Evolutionary conservation across 306 rosid genomes (phyloP).

Genomic region (Quercus cerris): DNA sequence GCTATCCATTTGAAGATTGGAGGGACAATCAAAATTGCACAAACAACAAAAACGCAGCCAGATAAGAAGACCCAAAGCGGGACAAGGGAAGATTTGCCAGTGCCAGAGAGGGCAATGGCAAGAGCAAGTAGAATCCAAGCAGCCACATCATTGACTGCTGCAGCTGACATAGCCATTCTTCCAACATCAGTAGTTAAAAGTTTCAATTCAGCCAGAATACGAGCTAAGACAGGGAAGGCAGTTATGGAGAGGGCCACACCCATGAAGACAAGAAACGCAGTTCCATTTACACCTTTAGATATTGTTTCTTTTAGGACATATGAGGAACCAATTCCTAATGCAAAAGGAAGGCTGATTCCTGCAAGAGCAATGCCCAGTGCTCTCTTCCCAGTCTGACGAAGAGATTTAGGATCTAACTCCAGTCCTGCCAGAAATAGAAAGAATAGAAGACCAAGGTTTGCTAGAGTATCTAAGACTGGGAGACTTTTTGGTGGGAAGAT

Average conservation of each 20-base stretch:
- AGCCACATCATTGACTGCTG: conserved; percentile 85
- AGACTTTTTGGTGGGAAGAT: conserved; percentile 78
- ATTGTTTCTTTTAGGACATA: conserved; percentile 54
- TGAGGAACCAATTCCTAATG: conserved; percentile 76
- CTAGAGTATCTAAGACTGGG: conserved; percentile 79
- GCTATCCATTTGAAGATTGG: conserved; percentile 68
- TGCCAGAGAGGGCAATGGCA: conserved; percentile 74
- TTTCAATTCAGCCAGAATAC: conserved; percentile 84
- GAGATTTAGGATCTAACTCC: conserved; percentile 64
- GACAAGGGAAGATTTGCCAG: conserved; percentile 51
- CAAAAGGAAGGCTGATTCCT: conserved; percentile 79
- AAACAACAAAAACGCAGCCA: conserved; percentile 56
- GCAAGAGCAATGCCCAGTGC: conserved; percentile 69
- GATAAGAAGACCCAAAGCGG: conserved; percentile 73
- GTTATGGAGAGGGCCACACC: conserved; percentile 91
- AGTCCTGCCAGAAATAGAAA: conserved; percentile 78
- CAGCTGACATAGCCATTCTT: conserved; percentile 85
- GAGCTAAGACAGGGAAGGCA: conserved; percentile 88
- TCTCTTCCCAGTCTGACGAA: conserved; percentile 62
- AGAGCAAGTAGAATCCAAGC: conserved; percentile 96
- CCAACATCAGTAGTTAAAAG: conserved; percentile 83
- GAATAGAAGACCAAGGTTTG: conserved; percentile 82
- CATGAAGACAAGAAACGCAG: conserved; percentile 80
- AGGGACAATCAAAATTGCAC: conserved; percentile 36
- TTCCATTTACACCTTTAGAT: conserved; percentile 51